Evolutionary conservation across 192 early-diverging fungal genomes (phyloP).

Genomic region (Endogone sp.): DNA sequence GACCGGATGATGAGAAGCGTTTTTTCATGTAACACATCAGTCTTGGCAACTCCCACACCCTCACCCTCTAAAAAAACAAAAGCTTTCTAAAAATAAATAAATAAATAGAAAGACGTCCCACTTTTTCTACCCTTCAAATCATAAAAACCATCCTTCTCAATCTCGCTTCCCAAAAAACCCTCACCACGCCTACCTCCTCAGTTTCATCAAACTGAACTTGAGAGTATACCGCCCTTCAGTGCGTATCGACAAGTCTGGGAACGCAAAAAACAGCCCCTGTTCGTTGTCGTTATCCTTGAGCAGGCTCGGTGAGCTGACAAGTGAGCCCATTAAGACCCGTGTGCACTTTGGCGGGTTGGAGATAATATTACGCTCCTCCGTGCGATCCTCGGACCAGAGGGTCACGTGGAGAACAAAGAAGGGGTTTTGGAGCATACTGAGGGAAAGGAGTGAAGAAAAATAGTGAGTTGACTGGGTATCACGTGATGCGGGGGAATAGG

Average conservation of each 20-base stretch:
- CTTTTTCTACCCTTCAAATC: too few relatives aligned
- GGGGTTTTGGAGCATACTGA: constrained; percentile 42
- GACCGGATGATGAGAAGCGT: too few relatives aligned
- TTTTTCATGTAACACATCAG: too few relatives aligned
- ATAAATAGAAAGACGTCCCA: too few relatives aligned
- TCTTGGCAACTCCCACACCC: too few relatives aligned
- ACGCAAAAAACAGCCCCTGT: constrained; percentile 73
- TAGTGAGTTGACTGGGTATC: not conserved
- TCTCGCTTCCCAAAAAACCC: too few relatives aligned
- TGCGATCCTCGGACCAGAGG: constrained; percentile 54
- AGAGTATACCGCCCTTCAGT: constrained; percentile 69
- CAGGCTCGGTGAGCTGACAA: constrained; percentile 57
- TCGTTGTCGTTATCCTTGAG: constrained; percentile 50
- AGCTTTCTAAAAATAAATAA: too few relatives aligned
- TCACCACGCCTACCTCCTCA: constrained; percentile 61
- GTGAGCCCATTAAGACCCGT: constrained; percentile 57
- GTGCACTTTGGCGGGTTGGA: constrained; percentile 58
- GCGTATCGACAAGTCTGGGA: constrained; percentile 72
- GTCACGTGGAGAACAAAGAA: constrained; percentile 60
- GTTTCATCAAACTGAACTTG: constrained; percentile 65
- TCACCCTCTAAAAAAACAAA: too few relatives aligned
- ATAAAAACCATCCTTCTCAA: too few relatives aligned
- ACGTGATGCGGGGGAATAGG: constrained; percentile 10
- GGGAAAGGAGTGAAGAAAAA: constrained; percentile 1
- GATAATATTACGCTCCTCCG: constrained; percentile 55